A percentile compares a stretch with the other conserved stretches of the same genome.
Conservation (phyloP, 2,329 filamentous ascomycete species). For the Reticulascus tulasneorum region DNA sequence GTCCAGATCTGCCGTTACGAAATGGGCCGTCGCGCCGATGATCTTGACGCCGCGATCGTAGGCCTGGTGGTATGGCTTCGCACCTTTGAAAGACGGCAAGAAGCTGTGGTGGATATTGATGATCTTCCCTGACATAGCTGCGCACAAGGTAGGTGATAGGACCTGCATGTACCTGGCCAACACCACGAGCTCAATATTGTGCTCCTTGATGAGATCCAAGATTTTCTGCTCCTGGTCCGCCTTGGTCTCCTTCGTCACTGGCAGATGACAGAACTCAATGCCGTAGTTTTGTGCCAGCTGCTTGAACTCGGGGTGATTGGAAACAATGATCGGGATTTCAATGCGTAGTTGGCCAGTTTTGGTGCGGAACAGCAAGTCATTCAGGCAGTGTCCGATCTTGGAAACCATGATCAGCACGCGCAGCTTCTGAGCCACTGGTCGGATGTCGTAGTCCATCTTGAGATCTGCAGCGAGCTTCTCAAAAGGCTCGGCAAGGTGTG, state of each 20-base stretch:
- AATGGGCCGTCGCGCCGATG: slow-evolving; percentile 80
- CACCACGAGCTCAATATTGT: slow-evolving; percentile 74
- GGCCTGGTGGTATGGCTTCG: slow-evolving; percentile 84
- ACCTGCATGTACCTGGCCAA: slow-evolving; percentile 88
- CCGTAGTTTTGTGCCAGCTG: slow-evolving; percentile 68
- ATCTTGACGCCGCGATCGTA: slow-evolving; percentile 86
- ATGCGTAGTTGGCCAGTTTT: slow-evolving; percentile 71
- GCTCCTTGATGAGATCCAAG: slow-evolving; percentile 63
- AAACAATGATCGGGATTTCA: slow-evolving; percentile 74
- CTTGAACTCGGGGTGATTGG: slow-evolving; percentile 74
- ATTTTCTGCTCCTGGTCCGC: slow-evolving; percentile 67
- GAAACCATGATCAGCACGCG: slow-evolving; percentile 84
- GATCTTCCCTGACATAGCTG: slow-evolving; percentile 77
- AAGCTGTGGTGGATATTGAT: slow-evolving; percentile 93
- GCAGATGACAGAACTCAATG: slow-evolving; percentile 76
- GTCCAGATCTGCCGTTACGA: slow-evolving; percentile 79
- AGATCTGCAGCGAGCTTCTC: slow-evolving; percentile 58
- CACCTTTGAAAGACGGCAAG: slow-evolving; percentile 82
- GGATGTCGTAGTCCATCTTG: slow-evolving; percentile 68
- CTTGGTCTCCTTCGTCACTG: slow-evolving; percentile 76
- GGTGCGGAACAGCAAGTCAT: slow-evolving; percentile 77
- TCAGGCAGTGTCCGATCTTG: slow-evolving; percentile 82
- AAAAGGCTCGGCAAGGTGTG: slow-evolving; percentile 53
- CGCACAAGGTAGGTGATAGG: slow-evolving; percentile 68
- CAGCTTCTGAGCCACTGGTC: slow-evolving; percentile 64